A percentile compares a stretch with the other conserved stretches of the same genome.
Conservation (phyloP, 495 filamentous ascomycete species). For the Lentithecium fluviatile region DNA sequence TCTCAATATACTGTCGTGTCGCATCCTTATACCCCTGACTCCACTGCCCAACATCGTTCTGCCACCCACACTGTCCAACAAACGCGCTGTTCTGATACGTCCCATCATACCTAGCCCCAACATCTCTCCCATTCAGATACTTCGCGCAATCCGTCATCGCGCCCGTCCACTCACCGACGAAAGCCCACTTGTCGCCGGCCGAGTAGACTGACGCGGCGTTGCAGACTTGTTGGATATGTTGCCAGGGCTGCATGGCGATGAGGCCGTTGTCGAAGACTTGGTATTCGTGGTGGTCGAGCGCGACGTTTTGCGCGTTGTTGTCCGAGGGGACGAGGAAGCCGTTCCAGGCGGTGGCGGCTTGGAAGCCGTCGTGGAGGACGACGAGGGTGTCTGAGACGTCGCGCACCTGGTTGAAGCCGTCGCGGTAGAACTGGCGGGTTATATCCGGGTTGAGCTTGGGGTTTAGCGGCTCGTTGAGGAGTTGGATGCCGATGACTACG, state of each 20-base stretch:
- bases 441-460: slow-evolving; percentile 50
- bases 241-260: slow-evolving; percentile 40
- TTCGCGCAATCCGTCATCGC: slow-evolving; percentile 74
- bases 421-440: slow-evolving; percentile 64
- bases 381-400: slow-evolving; percentile 52
- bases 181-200: slow-evolving; percentile 49
- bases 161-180: slow-evolving; percentile 57
- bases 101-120: slow-evolving; percentile 65
- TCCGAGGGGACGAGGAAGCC: slow-evolving; percentile 46
- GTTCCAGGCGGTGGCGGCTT: slow-evolving; percentile 44
- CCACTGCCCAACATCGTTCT: slow-evolving; percentile 45
- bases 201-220: slow-evolving; percentile 42
- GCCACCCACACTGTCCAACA: slow-evolving; percentile 44
- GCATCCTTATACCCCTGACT: slow-evolving; percentile 42
- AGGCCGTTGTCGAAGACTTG: slow-evolving; percentile 48
- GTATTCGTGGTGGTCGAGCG: slow-evolving; percentile 53
- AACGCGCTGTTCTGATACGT: slow-evolving; percentile 42
- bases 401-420: slow-evolving; percentile 58
- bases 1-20: slow-evolving; percentile 48
- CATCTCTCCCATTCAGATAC: slow-evolving; percentile 65
- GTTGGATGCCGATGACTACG: slow-evolving; percentile 67
- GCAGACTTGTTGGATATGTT: slow-evolving; percentile 50
- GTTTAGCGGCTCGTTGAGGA: slow-evolving; percentile 67
- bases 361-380: slow-evolving; percentile 70
- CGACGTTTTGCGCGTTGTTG: slow-evolving; percentile 43